Percentiles rank a stretch among this genome's conserved stretches.
phyloP scores from a whole-genome alignment of 2,329 filamentous ascomycete species.

The Akanthomyces muscarius region DNA sequence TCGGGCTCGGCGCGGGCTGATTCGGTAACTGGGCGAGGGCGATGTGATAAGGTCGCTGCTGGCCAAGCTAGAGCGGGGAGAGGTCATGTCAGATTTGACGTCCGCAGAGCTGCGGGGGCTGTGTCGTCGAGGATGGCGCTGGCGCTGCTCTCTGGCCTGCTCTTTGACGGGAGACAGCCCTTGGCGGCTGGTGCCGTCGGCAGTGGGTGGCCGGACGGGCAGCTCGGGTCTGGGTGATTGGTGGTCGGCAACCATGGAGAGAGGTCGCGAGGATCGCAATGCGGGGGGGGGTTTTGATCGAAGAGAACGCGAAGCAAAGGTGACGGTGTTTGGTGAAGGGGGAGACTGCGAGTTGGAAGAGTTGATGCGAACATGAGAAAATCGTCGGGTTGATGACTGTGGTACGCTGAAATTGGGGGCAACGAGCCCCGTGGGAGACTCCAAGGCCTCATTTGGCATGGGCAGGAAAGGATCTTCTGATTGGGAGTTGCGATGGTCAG shows the following conservation, averaged over 20 bases:
- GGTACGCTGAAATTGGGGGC: conserved; percentile 54
- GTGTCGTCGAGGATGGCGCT: background rate
- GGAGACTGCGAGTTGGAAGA: conserved; percentile 18
- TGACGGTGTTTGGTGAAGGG: conserved; percentile 21
- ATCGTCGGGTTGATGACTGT: conserved; percentile 42
- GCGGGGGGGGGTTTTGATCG: conserved; percentile 43
- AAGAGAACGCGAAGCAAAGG: conserved; percentile 20
- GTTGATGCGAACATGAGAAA: conserved; percentile 37
- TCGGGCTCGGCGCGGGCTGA: conserved; percentile 10
- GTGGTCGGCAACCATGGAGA: conserved; percentile 53
- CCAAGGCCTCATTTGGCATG: conserved; percentile 7
- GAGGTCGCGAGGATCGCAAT: conserved; percentile 45
- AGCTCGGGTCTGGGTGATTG: conserved; percentile 39
- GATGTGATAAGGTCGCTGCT: background rate
- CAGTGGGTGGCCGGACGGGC: conserved; percentile 29
- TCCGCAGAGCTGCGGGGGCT: conserved; percentile 4
- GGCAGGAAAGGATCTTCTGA: conserved; percentile 9
- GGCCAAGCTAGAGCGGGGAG: background rate
- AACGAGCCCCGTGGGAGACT: conserved; percentile 22
- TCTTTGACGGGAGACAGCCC: conserved; percentile 16
- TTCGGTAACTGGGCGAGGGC: background rate
- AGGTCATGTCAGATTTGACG: background rate
- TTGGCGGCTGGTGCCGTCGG: conserved; percentile 19
- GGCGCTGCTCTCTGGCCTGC: conserved; percentile 5
- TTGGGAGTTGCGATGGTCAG: conserved; percentile 23